Evolutionary conservation across 768 basidiomycete genomes (phyloP).

Genomic region (Naganishia kalamii): DNA sequence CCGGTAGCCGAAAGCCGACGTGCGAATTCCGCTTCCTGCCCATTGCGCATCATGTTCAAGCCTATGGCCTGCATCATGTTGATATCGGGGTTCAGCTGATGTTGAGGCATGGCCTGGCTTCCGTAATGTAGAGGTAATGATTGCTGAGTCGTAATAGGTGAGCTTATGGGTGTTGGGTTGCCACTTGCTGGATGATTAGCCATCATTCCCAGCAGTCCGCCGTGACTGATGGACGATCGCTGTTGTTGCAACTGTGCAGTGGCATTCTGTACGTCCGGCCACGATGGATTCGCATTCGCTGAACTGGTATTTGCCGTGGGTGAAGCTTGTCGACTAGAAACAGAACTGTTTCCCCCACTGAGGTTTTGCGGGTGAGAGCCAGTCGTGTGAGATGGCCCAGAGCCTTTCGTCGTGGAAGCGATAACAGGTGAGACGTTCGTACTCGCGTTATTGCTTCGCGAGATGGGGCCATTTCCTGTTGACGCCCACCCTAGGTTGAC

Average conservation of each 20-base stretch:
- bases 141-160: not conserved
- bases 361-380: not conserved
- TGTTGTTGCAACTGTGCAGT: not conserved
- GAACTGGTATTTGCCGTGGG: constrained; percentile 3
- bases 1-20: constrained; percentile 5
- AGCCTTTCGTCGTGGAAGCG: not conserved
- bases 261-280: constrained; percentile 4
- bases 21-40: not conserved
- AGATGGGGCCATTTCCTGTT: too few relatives aligned
- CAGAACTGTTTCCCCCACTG: not conserved
- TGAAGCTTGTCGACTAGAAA: not conserved
- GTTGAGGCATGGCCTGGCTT: not conserved
- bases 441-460: not conserved
- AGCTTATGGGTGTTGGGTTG: not conserved
- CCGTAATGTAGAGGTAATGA: not conserved
- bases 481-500: constrained; percentile 14
- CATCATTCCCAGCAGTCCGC: not conserved
- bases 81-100: constrained; percentile 4
- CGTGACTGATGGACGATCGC: constrained; percentile 1
- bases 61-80: constrained; percentile 16
- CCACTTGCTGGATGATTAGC: not conserved
- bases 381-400: not conserved
- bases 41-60: constrained; percentile 4
- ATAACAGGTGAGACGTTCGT: constrained; percentile 4
- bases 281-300: not conserved